Evolutionary conservation across 78 protist genomes (phyloP), one percentile per base, ranked within the genome.

Genomic region (Speleostelium caveatum): DNA sequence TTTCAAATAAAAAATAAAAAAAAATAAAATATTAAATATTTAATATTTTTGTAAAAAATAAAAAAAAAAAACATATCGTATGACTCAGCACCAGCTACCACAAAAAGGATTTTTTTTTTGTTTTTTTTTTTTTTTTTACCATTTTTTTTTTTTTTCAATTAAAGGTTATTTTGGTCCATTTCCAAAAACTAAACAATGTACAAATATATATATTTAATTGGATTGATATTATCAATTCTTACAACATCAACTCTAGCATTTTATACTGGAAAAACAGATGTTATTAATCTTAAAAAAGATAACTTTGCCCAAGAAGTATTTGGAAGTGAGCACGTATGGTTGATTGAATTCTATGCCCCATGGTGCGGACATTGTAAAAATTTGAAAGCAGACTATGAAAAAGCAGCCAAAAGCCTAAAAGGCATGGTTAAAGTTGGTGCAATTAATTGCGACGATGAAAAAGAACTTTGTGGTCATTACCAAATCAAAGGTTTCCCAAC

Each of bases 301-400:
- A 65, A 73, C 62, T 93, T 93, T 45, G 88, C 55, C 22, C 21
- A 61, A 14, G 28, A 56, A 26, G 91, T 93, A 26, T 63, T 76
- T 36, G 72, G 87, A 16, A 24, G 26, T 22, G 77, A 75, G 16
- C 75, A 75, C 17, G 63, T 65, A 30, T 86, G 86, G 77, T n/a
- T 93, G 66, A 93, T 93, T 28, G 95, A 93, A 59, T 93, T 93
- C 35, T 93, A 75, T 59, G 95, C 95, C 2, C 95, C 95, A 49
- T 93, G 89, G 95, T 90, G 87, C 66, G 94, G 94, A 21, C 94
- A 90, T 75, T 90, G 94, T 42, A 77, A 90, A 68, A 67, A 45
- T 28, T 38, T 90, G 51, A 59, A 77, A 75, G 89, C 94, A 78
- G 94, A 79, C 36, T 83, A 75, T 45, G 73, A 78, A 60, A 86